Percentiles rank a stretch among this genome's conserved stretches.
Conservation (phyloP, 2,329 filamentous ascomycete genomes). For the Rugonectria rugulosa region DNA sequence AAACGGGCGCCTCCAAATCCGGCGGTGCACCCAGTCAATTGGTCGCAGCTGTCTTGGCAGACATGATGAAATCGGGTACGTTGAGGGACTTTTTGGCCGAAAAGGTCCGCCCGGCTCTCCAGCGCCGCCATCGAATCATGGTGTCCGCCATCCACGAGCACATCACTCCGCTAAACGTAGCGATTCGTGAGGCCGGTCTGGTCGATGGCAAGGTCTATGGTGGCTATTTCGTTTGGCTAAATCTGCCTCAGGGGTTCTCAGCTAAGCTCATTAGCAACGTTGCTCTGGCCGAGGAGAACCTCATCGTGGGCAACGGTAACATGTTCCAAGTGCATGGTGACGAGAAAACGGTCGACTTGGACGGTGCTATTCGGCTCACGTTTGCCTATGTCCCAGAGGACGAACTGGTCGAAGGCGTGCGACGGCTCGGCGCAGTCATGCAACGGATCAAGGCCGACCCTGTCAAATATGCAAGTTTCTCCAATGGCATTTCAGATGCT, state of each 20-base stretch:
- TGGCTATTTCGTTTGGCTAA: constrained; percentile 88
- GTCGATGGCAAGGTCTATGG: constrained; percentile 64
- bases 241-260: constrained; percentile 60
- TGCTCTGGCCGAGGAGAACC: constrained; percentile 67
- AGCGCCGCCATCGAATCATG: constrained; percentile 58
- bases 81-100: constrained; percentile 54
- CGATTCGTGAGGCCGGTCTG: constrained; percentile 47
- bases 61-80: constrained; percentile 54
- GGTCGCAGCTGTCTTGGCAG: constrained; percentile 58
- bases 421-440: constrained; percentile 63
- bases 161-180: constrained; percentile 69
- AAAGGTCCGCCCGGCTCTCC: constrained; percentile 54
- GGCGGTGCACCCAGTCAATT: constrained; percentile 67
- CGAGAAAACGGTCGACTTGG: constrained; percentile 61
- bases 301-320: constrained; percentile 73
- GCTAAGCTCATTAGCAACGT: constrained; percentile 63
- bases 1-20: constrained; percentile 61
- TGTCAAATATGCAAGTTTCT: constrained; percentile 35
- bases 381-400: constrained; percentile 77
- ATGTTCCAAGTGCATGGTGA: constrained; percentile 74
- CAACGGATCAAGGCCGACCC: constrained; percentile 41
- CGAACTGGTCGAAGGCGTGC: constrained; percentile 71
- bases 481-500: constrained; percentile 18
- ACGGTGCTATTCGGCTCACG: constrained; percentile 68
- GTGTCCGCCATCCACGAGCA: constrained; percentile 64